phyloP scores from a whole-genome alignment of 441 rosid species.

The Biscutella laevigata region DNA sequence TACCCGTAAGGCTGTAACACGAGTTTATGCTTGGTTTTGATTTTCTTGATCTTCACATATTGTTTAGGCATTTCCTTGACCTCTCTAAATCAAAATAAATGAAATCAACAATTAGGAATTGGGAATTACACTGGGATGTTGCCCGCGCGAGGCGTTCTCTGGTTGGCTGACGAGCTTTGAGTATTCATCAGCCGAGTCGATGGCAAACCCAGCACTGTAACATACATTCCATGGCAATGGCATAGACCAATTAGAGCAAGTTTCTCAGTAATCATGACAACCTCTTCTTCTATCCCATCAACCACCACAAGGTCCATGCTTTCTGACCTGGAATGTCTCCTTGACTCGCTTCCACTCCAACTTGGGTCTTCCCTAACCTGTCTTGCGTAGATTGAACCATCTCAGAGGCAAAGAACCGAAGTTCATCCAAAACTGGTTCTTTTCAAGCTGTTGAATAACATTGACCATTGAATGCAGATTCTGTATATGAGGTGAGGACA shows the following conservation, averaged over 20 bases:
- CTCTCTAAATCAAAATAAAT: too few species aligned
- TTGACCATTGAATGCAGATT: slow-evolving; percentile 79
- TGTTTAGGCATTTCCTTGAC: too few species aligned
- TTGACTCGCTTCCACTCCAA: slow-evolving; percentile 39
- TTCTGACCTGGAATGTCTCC: slow-evolving; percentile 32
- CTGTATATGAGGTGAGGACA: slow-evolving; percentile 65
- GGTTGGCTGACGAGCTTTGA: slow-evolving; percentile 49
- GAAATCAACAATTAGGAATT: too few species aligned
- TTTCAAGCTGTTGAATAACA: slow-evolving; percentile 51
- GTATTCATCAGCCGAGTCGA: slow-evolving; percentile 58
- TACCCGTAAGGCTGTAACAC: too few species aligned
- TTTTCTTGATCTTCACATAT: too few species aligned
- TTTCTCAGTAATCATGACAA: slow-evolving; percentile 57
- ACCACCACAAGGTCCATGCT: slow-evolving; percentile 47
- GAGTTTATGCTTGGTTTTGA: too few species aligned
- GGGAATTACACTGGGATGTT: slow-evolving; percentile 17
- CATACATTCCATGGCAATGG: slow-evolving; percentile 96
- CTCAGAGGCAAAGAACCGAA: slow-evolving; percentile 87
- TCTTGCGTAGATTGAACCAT: slow-evolving; percentile 82
- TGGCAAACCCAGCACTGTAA: slow-evolving; percentile 74
- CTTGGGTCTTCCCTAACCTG: slow-evolving; percentile 53
- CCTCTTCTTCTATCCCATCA: slow-evolving; percentile 38
- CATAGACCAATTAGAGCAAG: slow-evolving; percentile 73
- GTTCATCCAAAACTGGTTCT: slow-evolving; percentile 62
- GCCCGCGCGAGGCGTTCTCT: slow-evolving; percentile 25